Evolutionary conservation across 495 filamentous ascomycete genomes (phyloP), one percentile per base, ranked within the genome.

Genomic region (Melanomma pulvis-pyrius): DNA sequence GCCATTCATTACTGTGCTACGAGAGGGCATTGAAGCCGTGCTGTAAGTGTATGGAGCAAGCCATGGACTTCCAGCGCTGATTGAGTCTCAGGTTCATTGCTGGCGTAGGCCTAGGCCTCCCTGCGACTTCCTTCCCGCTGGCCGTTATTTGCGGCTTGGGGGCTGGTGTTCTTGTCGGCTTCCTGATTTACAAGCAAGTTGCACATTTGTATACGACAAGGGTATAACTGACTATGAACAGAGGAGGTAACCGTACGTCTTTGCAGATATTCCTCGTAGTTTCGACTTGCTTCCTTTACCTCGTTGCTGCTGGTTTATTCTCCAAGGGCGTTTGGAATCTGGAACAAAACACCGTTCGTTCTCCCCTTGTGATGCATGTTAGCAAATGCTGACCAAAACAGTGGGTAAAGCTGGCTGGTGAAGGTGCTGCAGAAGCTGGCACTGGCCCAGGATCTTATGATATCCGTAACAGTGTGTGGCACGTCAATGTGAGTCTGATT

Each of bases 381-480:
- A 28, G 39, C 28, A 4, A 26, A 12, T 1, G n/a, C 60, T 70
- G 30, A 66, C 55, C 19, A 25, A 0, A 86, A 46, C 36, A 82
- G 56, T 93, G 89, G 89, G 87, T 86, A 64, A 80, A 84, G 13
- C 19, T 81, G 9, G 79, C 89, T 44, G 92, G 92, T 17, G 84
- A 86, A 11, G 92, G 96, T 75, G 86, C 85, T 1, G 80, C 84
- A 0, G 92, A 96, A 74, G 79, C 83, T 1, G 93, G 93, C 1
- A 74, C 83, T 11, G 93, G 93, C 0, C 83, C 92, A 0, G 93
- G 93, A 3, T 94, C 91, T 0, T 97, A 97, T 77, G 87, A 97
- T 73, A 93, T 96, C 67, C 80, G 82, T 28, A 78, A 87, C 67
- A 92, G 86, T 51, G 92, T 97, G 2, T 97, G 93, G 93, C 93